These are phyloP conservation scores for Lactarius pseudohatsudake DNA, from an alignment of 768 basidiomycete species.

Conservation along the genomic window DNA sequence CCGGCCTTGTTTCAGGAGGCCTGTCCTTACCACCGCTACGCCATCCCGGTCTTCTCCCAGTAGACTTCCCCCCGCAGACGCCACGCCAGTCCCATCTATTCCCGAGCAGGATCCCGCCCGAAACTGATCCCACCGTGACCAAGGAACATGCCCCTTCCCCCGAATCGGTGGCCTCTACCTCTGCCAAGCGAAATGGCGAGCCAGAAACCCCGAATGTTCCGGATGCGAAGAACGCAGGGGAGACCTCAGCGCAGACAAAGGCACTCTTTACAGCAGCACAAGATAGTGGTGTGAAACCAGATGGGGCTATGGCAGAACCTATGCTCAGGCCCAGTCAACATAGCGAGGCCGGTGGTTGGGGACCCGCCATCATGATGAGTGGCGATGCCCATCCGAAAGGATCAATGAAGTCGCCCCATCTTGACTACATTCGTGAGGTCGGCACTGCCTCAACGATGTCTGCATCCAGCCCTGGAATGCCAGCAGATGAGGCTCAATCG, in stretches of 20 bases:
- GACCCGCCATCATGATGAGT: not conserved
- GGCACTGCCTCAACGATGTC: slow-evolving; percentile 14
- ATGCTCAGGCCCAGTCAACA: not conserved
- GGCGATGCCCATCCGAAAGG: not conserved
- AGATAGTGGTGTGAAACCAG: not conserved
- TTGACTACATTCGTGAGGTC: slow-evolving; percentile 9
- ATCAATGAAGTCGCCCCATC: not conserved
- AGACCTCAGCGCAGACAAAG: not conserved
- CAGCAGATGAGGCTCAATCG: not conserved
- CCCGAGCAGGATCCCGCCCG: not conserved
- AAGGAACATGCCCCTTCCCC: not conserved
- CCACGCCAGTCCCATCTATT: not conserved
- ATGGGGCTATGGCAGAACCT: not conserved
- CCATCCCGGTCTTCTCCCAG: not conserved
- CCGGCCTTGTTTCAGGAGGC: not conserved
- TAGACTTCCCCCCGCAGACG: not conserved
- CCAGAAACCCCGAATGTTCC: not conserved
- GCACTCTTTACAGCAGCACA: not conserved
- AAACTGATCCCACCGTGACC: not conserved
- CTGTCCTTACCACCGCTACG: not conserved
- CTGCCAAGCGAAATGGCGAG: not conserved
- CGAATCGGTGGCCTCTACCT: not conserved
- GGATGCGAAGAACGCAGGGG: not conserved
- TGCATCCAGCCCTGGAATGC: not conserved
- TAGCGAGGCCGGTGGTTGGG: not conserved